Conservation (phyloP, 352 stramenopile genomes). For the Phytopythium helicoides region DNA sequence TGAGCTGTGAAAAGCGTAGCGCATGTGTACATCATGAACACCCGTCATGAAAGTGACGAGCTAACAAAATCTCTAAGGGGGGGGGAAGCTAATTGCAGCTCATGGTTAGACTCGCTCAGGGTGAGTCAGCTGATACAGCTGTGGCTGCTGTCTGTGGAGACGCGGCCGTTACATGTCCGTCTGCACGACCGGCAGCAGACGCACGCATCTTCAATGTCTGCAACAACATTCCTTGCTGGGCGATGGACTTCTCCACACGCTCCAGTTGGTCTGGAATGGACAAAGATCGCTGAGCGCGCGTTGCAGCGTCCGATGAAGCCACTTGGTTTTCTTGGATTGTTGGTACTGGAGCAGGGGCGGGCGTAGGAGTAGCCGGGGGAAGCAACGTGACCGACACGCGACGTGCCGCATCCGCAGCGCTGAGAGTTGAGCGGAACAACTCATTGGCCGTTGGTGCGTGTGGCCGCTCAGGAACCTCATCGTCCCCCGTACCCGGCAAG, state of each 20-base stretch:
- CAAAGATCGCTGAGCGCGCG: conserved; percentile 26
- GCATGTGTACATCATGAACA: neutral
- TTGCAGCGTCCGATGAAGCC: conserved; percentile 19
- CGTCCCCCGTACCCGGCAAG: conserved; percentile 11
- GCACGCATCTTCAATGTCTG: conserved; percentile 10
- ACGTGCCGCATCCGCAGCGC: conserved; percentile 2
- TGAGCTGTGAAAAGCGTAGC: too few species aligned
- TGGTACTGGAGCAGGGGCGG: too few species aligned
- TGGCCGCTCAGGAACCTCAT: neutral
- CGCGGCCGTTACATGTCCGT: neutral
- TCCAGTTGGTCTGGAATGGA: conserved; percentile 54
- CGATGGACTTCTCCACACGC: conserved; percentile 58
- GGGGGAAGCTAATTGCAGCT: neutral
- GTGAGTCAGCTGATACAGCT: conserved; percentile 28
- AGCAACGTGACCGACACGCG: conserved; percentile 8
- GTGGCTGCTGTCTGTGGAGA: conserved; percentile 36
- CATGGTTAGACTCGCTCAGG: conserved; percentile 9
- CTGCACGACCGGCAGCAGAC: too few species aligned
- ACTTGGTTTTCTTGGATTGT: conserved; percentile 2
- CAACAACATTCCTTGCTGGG: conserved; percentile 59
- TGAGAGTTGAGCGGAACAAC: conserved; percentile 10
- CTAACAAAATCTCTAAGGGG: neutral
- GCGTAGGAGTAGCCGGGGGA: neutral
- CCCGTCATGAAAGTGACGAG: neutral
- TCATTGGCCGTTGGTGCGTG: neutral